Percentiles rank a stretch among this genome's conserved stretches.
phyloP scores from a whole-genome alignment of 2,329 filamentous ascomycete genomes.

The Didymella arachidicola region DNA sequence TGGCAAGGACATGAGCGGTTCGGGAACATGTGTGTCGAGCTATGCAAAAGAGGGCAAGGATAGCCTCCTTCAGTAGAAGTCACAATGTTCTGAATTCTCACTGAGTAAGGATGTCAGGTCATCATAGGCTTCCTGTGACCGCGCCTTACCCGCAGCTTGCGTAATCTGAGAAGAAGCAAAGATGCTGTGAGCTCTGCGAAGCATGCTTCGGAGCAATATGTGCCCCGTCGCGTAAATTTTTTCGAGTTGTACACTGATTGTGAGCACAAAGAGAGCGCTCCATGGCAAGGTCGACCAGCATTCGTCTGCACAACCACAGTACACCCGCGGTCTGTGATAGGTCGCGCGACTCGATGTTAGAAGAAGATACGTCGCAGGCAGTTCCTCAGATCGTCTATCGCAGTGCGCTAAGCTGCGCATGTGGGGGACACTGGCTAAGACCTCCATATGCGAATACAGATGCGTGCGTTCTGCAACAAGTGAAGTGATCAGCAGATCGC shows the following conservation, averaged over 20 bases:
- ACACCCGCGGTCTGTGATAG: not conserved
- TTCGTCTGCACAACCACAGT: not conserved
- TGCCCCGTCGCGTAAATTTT: not conserved
- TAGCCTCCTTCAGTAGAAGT: not conserved
- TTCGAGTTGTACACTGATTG: not conserved
- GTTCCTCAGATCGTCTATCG: not conserved
- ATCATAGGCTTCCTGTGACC: not conserved
- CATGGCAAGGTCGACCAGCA: not conserved
- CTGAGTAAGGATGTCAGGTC: not conserved
- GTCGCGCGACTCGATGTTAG: not conserved
- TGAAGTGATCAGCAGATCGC: conserved; percentile 1
- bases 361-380: not conserved
- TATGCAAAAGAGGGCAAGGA: not conserved
- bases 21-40: not conserved
- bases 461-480: conserved; percentile 5
- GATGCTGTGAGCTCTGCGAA: not conserved
- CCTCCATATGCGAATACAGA: not conserved
- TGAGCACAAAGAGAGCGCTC: not conserved
- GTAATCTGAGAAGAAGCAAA: not conserved
- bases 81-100: not conserved
- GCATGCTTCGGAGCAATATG: not conserved
- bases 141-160: not conserved
- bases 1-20: not conserved
- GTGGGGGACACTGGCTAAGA: not conserved
- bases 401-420: not conserved